Evolutionary conservation across 805 yeast genomes (phyloP), one percentile per base, ranked within the genome.

Genomic region (Isabelozyma pseudorhagii): DNA sequence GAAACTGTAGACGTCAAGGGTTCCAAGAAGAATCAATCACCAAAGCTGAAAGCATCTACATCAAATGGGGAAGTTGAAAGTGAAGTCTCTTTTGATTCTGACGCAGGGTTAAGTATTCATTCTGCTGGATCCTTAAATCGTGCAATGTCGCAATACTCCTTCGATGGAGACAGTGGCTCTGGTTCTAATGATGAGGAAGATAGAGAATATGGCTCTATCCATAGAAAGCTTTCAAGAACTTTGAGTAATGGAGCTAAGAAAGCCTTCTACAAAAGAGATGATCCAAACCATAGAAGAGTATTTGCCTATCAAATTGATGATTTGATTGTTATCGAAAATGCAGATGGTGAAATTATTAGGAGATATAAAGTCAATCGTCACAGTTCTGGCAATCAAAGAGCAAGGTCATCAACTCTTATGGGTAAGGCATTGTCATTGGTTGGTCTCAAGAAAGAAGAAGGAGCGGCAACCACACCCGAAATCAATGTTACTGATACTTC

Each of bases 331-430:
- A 85, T 94, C 50, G 99, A 93, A 66, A 88, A 91, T 60, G 89
- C 82, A 42, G 96, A 92, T 10, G 99, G 98, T 54, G 98, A 93
- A 58, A 82, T 94, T 49, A 74, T 94, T 43, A 83, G 97, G 61
- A 77, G 96, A 47, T 93, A 91, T 68, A 79, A 74, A 58, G 84
- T 92, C 46, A 88, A 85, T 58, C 78, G 81, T 3, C 89, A 84
- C 55, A 53, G 47, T 6, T 44, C 49, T 9, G 49, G 48, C 13
- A 38, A 13, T 4, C 55, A 59, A 54, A 64, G 78, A 55, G 54
- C 63, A 4, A 65, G 79, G 25, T 71, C 82, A 1, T 63, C 69
- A 2, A 65, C 81, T 4, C 64, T 75, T 44, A 67, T 74, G 6
- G 66, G 59, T 41, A 77, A 70, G 50, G 85, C 86, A 1, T 69